Base-by-base conservation (phyloP, 192 early-diverging fungal genomes). In the Entomortierella parvispora region DNA sequence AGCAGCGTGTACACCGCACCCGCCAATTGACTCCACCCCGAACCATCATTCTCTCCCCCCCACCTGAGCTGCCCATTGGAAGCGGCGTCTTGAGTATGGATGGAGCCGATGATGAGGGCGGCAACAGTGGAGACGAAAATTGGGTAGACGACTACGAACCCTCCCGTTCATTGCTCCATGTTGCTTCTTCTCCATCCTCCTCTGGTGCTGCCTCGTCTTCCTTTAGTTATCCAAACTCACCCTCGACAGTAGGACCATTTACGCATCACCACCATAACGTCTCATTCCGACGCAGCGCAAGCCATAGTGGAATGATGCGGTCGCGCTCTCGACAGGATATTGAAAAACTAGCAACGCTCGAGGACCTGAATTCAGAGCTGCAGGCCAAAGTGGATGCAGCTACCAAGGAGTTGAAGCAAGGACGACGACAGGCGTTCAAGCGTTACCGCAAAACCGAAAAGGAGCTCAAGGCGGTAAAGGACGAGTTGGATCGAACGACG, bases 71-170 rank as follows among this genome's bases (percentile, higher is more conserved):
- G 6, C n/a, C 33, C 18, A 56, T 20, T 3, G 34, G 31, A 0
- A 53, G 51, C 11, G 12, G 20, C 32, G 22, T 18, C 43, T 18
- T 59, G 25, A 23, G 17, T 32, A 28, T 59, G 3, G 71, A 45
- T 5, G 14, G 43, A 15, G 65, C 31, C 2, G 55, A 26, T 0
- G 65, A 76, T 9, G 72, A 55, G n/a, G 62, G n/a, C 4, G 58
- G 63, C 33, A 56, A 56, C 54, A 56, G 54, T 20, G 54, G 54
- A 9, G 57, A 58, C 29, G 74, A 77, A 20, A 77, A 77, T 65
- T 77, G 74, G 74, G 74, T 77, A 20, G 74, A 56, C 34, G 54
- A 77, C 49, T 68, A 68, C 58, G 74, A 77, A 18, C 65, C 65
- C 28, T 29, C 14, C 34, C 72, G 20, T 8, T 43, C 70, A 6